Conservation (phyloP, 352 stramenopile species). For the Phytophthora melonis region DNA sequence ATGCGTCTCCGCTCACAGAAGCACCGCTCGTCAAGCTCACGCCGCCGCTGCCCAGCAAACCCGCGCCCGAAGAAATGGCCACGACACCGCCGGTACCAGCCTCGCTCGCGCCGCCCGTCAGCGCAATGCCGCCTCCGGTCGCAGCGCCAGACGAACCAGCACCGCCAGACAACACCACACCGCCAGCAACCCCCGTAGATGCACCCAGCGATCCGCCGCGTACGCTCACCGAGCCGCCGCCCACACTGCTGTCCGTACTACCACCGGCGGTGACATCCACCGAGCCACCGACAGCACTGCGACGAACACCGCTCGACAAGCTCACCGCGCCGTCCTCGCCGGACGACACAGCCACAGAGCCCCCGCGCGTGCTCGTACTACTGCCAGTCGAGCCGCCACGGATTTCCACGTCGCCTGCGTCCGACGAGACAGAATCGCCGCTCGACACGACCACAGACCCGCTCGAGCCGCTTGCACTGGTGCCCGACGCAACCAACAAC, state of each 20-base stretch:
- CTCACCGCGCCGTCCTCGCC: too few species aligned
- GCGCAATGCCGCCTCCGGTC: not conserved
- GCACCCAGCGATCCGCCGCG: not conserved
- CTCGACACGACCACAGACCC: slow-evolving; percentile 25
- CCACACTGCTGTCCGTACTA: slow-evolving; percentile 22
- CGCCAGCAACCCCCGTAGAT: slow-evolving; percentile 19
- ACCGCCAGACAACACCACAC: not conserved
- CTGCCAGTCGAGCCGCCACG: slow-evolving; percentile 11
- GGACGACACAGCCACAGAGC: not conserved
- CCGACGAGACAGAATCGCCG: slow-evolving; percentile 16
- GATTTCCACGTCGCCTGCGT: not conserved
- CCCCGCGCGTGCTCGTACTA: slow-evolving; percentile 21
- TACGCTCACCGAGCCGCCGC: slow-evolving; percentile 32
- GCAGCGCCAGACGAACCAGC: slow-evolving; percentile 20
- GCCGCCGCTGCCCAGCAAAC: too few species aligned
- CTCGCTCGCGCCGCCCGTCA: not conserved
- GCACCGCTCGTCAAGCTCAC: too few species aligned
- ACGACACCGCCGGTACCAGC: not conserved
- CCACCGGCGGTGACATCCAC: slow-evolving; percentile 12
- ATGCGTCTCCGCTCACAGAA: too few species aligned
- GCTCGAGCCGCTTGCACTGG: not conserved
- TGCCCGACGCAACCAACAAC: slow-evolving; percentile 24
- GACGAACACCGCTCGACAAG: slow-evolving; percentile 15
- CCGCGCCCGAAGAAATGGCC: too few species aligned
- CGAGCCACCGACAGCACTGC: slow-evolving; percentile 1